Evolutionary conservation across 352 stramenopile genomes (phyloP).

Genomic region (Pythium chondricola): DNA sequence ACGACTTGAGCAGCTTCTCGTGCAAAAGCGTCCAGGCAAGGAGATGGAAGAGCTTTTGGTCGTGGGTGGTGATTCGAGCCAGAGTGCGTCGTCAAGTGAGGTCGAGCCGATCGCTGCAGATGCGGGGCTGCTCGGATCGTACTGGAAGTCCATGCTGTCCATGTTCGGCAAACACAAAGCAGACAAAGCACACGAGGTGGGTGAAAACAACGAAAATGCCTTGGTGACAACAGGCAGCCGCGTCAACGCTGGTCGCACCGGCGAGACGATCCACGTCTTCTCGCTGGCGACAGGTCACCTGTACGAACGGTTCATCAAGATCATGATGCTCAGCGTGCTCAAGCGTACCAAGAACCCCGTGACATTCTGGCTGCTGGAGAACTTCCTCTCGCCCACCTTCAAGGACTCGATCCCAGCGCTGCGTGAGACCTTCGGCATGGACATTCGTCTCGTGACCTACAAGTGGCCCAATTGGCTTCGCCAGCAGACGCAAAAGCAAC

Average conservation of each 20-base stretch:
- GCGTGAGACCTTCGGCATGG: conserved; percentile 91
- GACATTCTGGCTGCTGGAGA: conserved; percentile 99
- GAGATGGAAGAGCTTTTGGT: conserved; percentile 74
- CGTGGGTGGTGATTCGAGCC: conserved; percentile 21
- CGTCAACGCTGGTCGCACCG: conserved; percentile 34
- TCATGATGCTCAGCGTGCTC: conserved; percentile 99
- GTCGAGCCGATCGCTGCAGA: conserved; percentile 38
- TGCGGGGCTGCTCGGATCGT: conserved; percentile 45
- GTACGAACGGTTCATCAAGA: conserved; percentile 99
- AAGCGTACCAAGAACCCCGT: conserved; percentile 95
- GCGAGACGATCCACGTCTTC: conserved; percentile 98
- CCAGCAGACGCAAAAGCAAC: conserved; percentile 98
- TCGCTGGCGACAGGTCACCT: conserved; percentile 95
- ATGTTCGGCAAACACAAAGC: conserved; percentile 44
- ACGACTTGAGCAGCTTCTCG: conserved; percentile 80
- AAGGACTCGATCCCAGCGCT: conserved; percentile 93
- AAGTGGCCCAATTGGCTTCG: conserved; percentile 99
- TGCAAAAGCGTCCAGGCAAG: conserved; percentile 88
- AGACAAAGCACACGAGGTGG: conserved; percentile 9
- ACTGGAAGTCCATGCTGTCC: conserved; percentile 71
- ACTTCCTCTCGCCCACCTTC: conserved; percentile 98
- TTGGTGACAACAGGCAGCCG: conserved; percentile 17
- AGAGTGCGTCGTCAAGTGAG: conserved; percentile 14
- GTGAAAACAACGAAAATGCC: conserved; percentile 11
- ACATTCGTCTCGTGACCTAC: conserved; percentile 99